phyloP scores from a whole-genome alignment of 2,329 filamentous ascomycete genomes.

The Fusarium liriodendri region DNA sequence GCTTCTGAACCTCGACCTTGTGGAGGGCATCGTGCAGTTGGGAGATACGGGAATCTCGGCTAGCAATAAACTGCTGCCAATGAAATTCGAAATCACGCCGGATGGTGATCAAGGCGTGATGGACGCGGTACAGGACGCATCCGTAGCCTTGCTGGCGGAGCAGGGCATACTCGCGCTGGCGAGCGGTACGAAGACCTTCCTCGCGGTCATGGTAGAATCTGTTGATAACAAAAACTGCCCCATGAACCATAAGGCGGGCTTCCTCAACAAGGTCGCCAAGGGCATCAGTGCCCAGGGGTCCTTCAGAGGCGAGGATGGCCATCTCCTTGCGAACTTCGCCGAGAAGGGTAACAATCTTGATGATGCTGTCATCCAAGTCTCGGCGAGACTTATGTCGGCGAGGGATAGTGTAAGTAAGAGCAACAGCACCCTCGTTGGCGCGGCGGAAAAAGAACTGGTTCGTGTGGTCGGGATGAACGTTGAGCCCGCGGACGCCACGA shows the following conservation, averaged over 20 bases:
- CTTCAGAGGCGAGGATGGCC: not conserved
- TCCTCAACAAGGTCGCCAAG: not conserved
- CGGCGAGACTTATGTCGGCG: not conserved
- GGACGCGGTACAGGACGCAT: not conserved
- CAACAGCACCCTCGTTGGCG: not conserved
- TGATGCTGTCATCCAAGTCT: not conserved
- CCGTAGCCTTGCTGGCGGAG: not conserved
- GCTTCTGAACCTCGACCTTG: slow-evolving; percentile 18
- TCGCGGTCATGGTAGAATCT: slow-evolving; percentile 14
- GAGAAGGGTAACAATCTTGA: not conserved
- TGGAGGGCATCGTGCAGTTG: slow-evolving; percentile 14
- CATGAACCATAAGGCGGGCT: not conserved
- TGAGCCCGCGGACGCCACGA: not conserved
- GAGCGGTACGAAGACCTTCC: slow-evolving; percentile 13
- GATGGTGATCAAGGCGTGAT: not conserved
- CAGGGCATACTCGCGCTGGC: not conserved
- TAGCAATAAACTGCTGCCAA: not conserved
- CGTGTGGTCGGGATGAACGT: not conserved
- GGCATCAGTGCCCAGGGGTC: not conserved
- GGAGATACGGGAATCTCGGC: not conserved
- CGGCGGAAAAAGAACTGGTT: not conserved
- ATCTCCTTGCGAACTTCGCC: not conserved
- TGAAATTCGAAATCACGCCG: not conserved
- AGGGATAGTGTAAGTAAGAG: fast-evolving
- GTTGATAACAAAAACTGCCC: not conserved